phyloP scores from a whole-genome alignment of 2,329 filamentous ascomycete genomes.

The Fusarium sp. region DNA sequence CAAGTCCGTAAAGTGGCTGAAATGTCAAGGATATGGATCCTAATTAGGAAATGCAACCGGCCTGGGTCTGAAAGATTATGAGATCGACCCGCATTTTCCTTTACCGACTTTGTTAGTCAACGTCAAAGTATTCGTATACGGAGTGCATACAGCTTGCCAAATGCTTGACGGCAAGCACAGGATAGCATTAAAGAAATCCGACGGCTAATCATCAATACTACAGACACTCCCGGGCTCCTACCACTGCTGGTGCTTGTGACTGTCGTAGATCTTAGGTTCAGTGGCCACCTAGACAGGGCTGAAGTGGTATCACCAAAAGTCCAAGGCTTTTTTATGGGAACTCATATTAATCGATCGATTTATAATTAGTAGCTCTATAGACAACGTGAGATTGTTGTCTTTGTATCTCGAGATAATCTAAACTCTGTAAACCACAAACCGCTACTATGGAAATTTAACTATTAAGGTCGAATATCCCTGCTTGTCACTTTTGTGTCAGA shows the following conservation, averaged over 20 bases:
- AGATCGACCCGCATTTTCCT: not conserved
- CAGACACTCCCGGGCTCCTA: not conserved
- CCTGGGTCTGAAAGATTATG: not conserved
- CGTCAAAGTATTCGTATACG: not conserved
- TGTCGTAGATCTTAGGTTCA: not conserved
- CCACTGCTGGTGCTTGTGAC: not conserved
- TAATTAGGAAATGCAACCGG: conserved; percentile 21
- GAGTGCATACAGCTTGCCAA: not conserved
- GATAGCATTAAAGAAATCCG: not conserved
- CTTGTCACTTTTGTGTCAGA: not conserved
- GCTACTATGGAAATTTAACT: not conserved
- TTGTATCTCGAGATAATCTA: not conserved
- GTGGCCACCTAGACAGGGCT: not conserved
- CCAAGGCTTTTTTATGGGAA: not conserved
- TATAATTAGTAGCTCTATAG: not conserved
- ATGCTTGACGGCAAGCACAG: not conserved
- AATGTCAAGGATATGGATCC: not conserved
- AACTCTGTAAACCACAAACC: not conserved
- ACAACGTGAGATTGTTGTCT: too few species aligned
- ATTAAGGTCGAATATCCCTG: not conserved
- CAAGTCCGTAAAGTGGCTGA: conserved; percentile 5
- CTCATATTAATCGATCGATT: not conserved
- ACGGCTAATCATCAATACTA: not conserved
- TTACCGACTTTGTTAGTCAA: conserved; percentile 17
- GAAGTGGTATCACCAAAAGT: not conserved